Base-by-base conservation (phyloP, 75 land plant genomes). In the Pseudotsuga menziesii region DNA sequence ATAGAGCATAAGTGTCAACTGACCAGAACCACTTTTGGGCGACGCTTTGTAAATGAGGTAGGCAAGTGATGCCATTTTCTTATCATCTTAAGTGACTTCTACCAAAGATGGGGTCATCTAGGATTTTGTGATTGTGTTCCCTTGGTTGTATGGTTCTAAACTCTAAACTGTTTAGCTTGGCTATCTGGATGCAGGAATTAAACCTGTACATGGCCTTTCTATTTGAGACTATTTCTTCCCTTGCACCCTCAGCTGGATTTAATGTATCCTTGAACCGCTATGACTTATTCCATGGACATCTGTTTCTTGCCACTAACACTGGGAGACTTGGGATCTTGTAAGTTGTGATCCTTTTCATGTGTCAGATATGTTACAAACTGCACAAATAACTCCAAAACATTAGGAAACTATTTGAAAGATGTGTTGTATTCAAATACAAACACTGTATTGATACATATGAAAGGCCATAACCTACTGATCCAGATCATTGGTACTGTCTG, bases 221-320 rank as follows among this genome's bases (percentile, higher is more conserved):
- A 16, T 97, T 94, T 82, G 89, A 97, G 57, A 77, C 92, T 20
- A 94, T 97, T 73, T 83, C 58, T 78, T 76, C 76, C 5, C 80
- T 92, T 32, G 91, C 89, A 27, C 93, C 99, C 16, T 77, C 62
- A 29, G 82, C 88, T 41, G 99, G 99, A 16, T 85, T 97, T 72
- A 89, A 89, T 66, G 87, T 92, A 17, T 85, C 95, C 36, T 75
- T 94, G 56, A 91, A 77, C 81, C 95, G 98, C 20, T 97, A 85
- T 82, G 99, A 97, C 76, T 80, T 97, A 8, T 97, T 97, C 75
- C 99, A 97, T 80, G 98, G 99, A 27, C 99, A 97, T 80, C 58
- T 97, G 69, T 97, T 97, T 80, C 75, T 94, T 70, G 90, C 98
- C 56, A 44, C 77, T 20, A 86, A 82, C 5, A 81, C 89, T 48